Evolutionary conservation across 257 asterid genomes (phyloP), one percentile per base, ranked within the genome.

Genomic region (Primulina tabacum): DNA sequence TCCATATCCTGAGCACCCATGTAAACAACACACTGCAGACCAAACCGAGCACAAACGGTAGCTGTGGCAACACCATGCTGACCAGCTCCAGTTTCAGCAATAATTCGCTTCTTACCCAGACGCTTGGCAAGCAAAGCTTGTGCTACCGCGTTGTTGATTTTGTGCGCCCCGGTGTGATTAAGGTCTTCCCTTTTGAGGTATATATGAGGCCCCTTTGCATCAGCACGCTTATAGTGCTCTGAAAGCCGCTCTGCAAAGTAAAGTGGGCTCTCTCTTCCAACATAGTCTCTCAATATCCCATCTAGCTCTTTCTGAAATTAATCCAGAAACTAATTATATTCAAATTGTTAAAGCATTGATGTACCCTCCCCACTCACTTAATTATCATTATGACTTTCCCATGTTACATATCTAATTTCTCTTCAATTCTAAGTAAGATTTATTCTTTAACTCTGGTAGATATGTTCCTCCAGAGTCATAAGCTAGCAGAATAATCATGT

Each of bases 1-100:
- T 93, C 97, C 99, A 93, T 93, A 75, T 93, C 99, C 75, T 90
- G 96, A 71, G 96, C 97, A 72, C 97, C 99, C 97, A 90, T 93
- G 82, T 90, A 93, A 68, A 90, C 80, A 55, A 90, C 52, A 69
- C 99, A 90, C 29, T 85, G 71, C 86, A 90, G 75, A 1, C 99
- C 97, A 78, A 90, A 90, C 47, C 96, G 88, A 81, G 99, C 99
- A 82, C 99, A 93, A 57, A 89, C 97, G 10, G 99, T 90, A 62
- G 99, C 96, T 2, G 96, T 90, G 34, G 97, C 99, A 76, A 90
- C 99, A 71, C 99, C 99, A 70, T 93, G 99, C 81, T 93, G 99
- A 64, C 99, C 97, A 47, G 99, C 99, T 60, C 99, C 97, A 65
- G 97, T 93, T 79, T 90, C 99, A 21, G 24, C 24, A 21, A 21